Conservation (phyloP, 768 basidiomycete genomes). For the Sarcodon sp. region DNA sequence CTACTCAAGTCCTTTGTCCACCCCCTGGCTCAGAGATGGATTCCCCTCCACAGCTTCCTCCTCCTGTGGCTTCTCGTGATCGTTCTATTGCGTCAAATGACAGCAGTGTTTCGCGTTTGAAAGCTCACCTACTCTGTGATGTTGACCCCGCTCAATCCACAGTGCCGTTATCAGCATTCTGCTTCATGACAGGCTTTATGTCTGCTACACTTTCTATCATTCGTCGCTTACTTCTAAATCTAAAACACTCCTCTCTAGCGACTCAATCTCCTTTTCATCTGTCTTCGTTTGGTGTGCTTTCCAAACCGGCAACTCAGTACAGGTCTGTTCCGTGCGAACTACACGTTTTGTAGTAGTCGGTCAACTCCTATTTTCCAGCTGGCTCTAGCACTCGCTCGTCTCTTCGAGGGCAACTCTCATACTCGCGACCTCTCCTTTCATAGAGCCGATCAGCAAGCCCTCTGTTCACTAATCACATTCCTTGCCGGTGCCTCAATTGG, state of each 20-base stretch:
- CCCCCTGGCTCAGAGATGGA: too few species aligned
- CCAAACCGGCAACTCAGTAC: conserved; percentile 68
- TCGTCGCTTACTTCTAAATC: background rate
- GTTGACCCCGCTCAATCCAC: conserved; percentile 40
- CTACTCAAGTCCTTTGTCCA: too few species aligned
- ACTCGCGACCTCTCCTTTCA: conserved; percentile 52
- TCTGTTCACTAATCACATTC: conserved; percentile 72
- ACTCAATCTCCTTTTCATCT: conserved; percentile 64
- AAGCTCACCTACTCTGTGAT: conserved; percentile 19
- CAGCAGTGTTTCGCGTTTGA: background rate
- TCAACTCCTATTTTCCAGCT: conserved; percentile 29
- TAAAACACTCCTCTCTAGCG: conserved; percentile 23
- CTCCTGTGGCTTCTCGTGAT: too few species aligned
- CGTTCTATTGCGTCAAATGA: too few species aligned
- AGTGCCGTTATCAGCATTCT: conserved; percentile 47
- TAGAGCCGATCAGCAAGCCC: conserved; percentile 71
- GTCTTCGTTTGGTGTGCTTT: conserved; percentile 81
- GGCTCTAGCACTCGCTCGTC: conserved; percentile 66
- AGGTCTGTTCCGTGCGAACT: conserved; percentile 25
- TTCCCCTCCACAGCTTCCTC: too few species aligned
- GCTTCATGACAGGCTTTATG: conserved; percentile 77
- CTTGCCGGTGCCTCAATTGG: conserved; percentile 67
- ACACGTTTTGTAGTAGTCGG: background rate
- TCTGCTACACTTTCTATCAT: conserved; percentile 20
- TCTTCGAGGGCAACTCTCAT: conserved; percentile 43